These are phyloP conservation scores for Vicia villosa DNA, from an alignment of 306 rosid species.

Conservation along the genomic window DNA sequence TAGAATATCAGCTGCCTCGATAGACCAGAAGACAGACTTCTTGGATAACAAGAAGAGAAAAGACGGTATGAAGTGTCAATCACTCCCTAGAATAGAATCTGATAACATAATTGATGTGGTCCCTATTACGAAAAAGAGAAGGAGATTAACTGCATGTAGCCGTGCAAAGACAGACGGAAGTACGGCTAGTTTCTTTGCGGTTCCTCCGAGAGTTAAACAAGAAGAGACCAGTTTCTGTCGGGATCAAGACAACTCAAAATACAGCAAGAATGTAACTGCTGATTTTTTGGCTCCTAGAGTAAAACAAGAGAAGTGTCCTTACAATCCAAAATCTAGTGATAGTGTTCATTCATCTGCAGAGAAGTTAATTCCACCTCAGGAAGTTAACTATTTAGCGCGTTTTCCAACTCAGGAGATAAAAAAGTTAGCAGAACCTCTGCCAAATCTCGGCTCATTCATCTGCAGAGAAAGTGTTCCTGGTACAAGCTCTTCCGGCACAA, in stretches of 20 bases:
- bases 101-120: slow-evolving; percentile 40
- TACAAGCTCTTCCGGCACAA: slow-evolving; percentile 38
- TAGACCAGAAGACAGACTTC: slow-evolving; percentile 36
- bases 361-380: slow-evolving; percentile 37
- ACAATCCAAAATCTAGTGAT: slow-evolving; percentile 37
- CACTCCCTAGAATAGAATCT: slow-evolving; percentile 36
- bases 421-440: slow-evolving; percentile 38
- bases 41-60: slow-evolving; percentile 27
- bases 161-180: slow-evolving; percentile 43
- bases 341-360: slow-evolving; percentile 28
- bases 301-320: slow-evolving; percentile 53
- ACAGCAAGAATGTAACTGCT: slow-evolving; percentile 13
- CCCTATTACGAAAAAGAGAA: slow-evolving; percentile 50
- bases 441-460: slow-evolving; percentile 43
- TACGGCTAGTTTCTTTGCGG: slow-evolving; percentile 33
- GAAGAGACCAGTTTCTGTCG: slow-evolving; percentile 25
- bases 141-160: slow-evolving; percentile 53
- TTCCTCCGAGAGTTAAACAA: slow-evolving; percentile 42
- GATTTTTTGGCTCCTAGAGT: slow-evolving; percentile 42
- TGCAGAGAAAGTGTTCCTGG: slow-evolving; percentile 40
- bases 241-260: slow-evolving; percentile 10
- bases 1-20: slow-evolving; percentile 36
- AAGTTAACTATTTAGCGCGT: slow-evolving; percentile 42
- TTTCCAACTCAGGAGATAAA: slow-evolving; percentile 44
- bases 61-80: slow-evolving; percentile 44